These are phyloP conservation scores for Debaryomyces subglobosus DNA, from an alignment of 1,139 yeast species.

Conservation along the genomic window DNA sequence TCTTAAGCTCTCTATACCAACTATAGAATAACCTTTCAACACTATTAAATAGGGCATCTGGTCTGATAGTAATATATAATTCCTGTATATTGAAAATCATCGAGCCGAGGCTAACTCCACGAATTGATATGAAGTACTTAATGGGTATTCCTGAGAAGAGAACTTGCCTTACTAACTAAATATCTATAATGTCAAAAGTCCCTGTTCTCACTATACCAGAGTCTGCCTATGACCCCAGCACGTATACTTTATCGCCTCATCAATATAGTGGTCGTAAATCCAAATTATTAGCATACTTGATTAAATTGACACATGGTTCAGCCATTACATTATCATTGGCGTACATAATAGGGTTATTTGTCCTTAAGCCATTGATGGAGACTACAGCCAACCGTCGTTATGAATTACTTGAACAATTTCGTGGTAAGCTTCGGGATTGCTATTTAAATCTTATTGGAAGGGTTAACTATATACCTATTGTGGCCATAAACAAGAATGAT, in stretches of 20 bases:
- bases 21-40: too few relatives aligned
- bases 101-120: background rate
- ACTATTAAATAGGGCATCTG: background rate
- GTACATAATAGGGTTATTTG: slow-evolving; percentile 37
- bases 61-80: background rate
- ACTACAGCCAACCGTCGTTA: slow-evolving; percentile 32
- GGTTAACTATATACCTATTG: slow-evolving; percentile 46
- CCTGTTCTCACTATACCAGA: slow-evolving; percentile 49
- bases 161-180: background rate
- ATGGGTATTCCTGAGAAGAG: background rate
- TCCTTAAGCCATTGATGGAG: slow-evolving; percentile 41
- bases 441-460: slow-evolving; percentile 38
- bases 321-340: slow-evolving; percentile 33
- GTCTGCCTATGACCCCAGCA: slow-evolving; percentile 39
- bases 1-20: too few relatives aligned
- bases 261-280: slow-evolving; percentile 24
- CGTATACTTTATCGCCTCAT: slow-evolving; percentile 20
- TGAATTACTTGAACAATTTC: slow-evolving; percentile 38
- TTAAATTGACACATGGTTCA: slow-evolving; percentile 41
- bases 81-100: background rate
- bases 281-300: slow-evolving; percentile 29
- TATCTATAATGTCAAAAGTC: slow-evolving; percentile 17
- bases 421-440: slow-evolving; percentile 39
- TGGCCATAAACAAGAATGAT: slow-evolving; percentile 32
- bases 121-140: background rate